Evolutionary conservation across 2,329 filamentous ascomycete genomes (phyloP), one percentile per base, ranked within the genome.

Genomic region (Thermoascus crustaceus): DNA sequence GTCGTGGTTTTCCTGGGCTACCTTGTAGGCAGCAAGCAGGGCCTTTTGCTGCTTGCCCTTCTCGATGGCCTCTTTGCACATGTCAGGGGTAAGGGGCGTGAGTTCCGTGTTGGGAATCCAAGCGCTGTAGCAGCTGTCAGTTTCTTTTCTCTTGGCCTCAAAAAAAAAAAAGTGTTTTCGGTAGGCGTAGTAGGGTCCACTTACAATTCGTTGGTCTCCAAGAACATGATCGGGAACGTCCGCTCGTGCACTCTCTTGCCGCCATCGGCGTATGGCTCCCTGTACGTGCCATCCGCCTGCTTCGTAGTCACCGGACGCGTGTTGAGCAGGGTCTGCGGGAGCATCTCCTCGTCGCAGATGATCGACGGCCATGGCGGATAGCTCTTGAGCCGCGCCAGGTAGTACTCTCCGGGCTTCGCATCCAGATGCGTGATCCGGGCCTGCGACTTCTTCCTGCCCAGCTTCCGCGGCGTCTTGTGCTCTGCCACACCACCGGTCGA

Each of bases 141-240:
- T 6, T 21, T 30, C 8, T 44, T 50, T 43, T 50, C 46, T 27
- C 21, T 17, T 25, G 38, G 26, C 11, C 21, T 33, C 5, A 36
- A 26, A 20, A 6, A 40, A 7, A 27, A 10, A 31, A 20, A 37
- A 42, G 38, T 29, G 11, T 10, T 3, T 19, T 3, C 42, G 23
- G 29, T 32, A 26, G 19, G 16, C 26, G 26, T 29, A 34, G 17
- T 19, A 30, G 29, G 13, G 16, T 25, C 7, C 7, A 78, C 89
- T 77, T 68, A 98, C 91, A 98, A 96, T 72, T 96, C 89, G 54
- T 96, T 95, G 23, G 88, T 94, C 45, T 78, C 72, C 33, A 96
- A 68, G 59, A 94, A 96, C 89, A 96, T 95, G 54, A 96, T 80
- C 4, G 89, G 85, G 58, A 87, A 96, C 19, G 83, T 87, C 44